A percentile compares a stretch with the other conserved stretches of the same genome.
These are phyloP conservation scores for Coemansia sp. DNA, from an alignment of 192 early-diverging fungal genomes.

Conservation along the genomic window DNA sequence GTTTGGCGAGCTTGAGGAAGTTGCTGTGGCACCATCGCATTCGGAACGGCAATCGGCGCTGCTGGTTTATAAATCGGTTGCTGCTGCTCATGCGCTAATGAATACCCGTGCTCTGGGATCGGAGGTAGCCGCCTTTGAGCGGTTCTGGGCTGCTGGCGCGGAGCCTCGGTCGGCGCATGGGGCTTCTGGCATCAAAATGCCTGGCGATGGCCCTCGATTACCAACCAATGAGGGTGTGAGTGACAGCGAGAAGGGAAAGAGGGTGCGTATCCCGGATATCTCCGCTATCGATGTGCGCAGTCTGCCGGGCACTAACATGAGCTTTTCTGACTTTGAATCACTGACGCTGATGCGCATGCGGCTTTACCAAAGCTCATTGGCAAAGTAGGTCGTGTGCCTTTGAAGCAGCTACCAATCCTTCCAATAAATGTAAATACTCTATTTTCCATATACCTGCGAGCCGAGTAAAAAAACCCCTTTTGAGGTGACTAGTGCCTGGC, in stretches of 20 bases:
- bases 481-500: too few relatives aligned
- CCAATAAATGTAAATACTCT: too few relatives aligned
- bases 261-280: constrained; percentile 16
- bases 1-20: constrained; percentile 44
- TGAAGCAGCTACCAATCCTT: not conserved
- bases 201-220: not conserved
- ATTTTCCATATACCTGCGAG: too few relatives aligned
- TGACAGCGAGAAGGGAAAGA: not conserved
- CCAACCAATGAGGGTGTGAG: not conserved
- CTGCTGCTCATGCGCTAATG: constrained; percentile 43
- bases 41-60: constrained; percentile 28
- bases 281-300: constrained; percentile 24
- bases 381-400: not conserved
- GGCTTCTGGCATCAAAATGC: not conserved
- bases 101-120: constrained; percentile 4
- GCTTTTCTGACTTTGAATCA: constrained; percentile 44
- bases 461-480: too few relatives aligned
- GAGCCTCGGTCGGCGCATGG: constrained; percentile 27
- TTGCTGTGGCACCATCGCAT: constrained; percentile 31
- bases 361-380: constrained; percentile 6
- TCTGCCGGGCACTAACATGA: constrained; percentile 28
- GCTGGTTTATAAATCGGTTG: constrained; percentile 35
- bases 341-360: constrained; percentile 51
- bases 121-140: constrained; percentile 11
- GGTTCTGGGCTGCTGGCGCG: constrained; percentile 31